A percentile compares a stretch with the other conserved stretches of the same genome.
Conservation (phyloP, 2,329 filamentous ascomycete species). For the Rhytidhysteron rufulum region DNA sequence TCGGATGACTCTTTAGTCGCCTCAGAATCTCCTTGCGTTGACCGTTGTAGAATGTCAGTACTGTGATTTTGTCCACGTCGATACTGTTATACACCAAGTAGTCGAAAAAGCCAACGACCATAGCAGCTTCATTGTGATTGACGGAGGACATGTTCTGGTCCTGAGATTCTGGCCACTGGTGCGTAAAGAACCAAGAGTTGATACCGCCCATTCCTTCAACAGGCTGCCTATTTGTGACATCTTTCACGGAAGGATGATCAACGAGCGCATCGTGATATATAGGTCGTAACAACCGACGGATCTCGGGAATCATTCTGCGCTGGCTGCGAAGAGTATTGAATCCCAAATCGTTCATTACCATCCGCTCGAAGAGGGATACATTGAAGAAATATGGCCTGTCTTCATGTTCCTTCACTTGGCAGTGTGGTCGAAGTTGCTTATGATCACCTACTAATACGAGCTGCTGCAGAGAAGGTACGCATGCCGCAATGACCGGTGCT, state of each 20-base stretch:
- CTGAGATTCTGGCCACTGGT: constrained; percentile 61
- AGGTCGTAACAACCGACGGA: constrained; percentile 56
- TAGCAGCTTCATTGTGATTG: constrained; percentile 69
- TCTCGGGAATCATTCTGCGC: constrained; percentile 68
- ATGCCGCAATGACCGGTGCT: constrained; percentile 57
- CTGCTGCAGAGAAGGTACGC: constrained; percentile 60
- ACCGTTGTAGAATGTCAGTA: constrained; percentile 85
- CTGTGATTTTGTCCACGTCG: constrained; percentile 60
- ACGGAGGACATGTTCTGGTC: constrained; percentile 63
- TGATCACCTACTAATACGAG: constrained; percentile 74
- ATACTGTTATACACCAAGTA: constrained; percentile 70
- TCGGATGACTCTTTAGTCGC: constrained; percentile 40
- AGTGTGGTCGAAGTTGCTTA: constrained; percentile 70
- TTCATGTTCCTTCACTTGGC: constrained; percentile 58
- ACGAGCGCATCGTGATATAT: constrained; percentile 56
- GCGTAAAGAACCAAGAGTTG: constrained; percentile 61
- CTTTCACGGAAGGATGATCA: constrained; percentile 56
- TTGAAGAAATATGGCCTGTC: constrained; percentile 62
- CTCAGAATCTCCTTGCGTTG: constrained; percentile 65
- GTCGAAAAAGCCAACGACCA: constrained; percentile 68
- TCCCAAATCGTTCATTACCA: constrained; percentile 63
- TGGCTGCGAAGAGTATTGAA: constrained; percentile 66
- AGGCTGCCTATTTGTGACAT: constrained; percentile 42
- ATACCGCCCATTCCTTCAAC: constrained; percentile 61
- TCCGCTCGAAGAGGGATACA: constrained; percentile 74